Conservation (phyloP, 2,329 filamentous ascomycete species). For the Alternaria incomplexa region DNA sequence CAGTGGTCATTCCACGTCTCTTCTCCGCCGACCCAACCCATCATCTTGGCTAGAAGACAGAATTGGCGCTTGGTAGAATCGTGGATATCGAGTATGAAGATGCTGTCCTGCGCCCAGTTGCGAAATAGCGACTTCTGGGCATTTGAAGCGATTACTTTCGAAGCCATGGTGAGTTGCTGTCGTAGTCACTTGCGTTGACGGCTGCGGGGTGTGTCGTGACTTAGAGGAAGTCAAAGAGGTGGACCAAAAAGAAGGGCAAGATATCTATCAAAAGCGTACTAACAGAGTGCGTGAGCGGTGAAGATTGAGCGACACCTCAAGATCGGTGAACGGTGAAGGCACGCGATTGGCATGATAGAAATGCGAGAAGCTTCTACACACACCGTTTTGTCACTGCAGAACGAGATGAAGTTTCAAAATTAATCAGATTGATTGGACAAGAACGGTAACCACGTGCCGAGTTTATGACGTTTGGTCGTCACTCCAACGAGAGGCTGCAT, state of each 20-base stretch:
- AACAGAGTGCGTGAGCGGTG: background rate
- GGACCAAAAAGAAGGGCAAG: too few species aligned
- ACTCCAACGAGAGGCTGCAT: background rate
- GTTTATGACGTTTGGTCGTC: background rate
- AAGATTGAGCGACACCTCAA: background rate
- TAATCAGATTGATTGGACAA: background rate
- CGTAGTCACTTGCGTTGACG: background rate
- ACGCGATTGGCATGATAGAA: background rate
- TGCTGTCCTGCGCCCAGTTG: background rate
- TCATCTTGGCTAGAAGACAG: background rate
- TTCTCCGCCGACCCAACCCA: slow-evolving; percentile 4
- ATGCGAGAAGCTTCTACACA: background rate
- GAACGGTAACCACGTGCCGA: background rate
- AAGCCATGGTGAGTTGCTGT: background rate
- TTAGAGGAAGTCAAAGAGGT: background rate
- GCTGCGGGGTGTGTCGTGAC: background rate
- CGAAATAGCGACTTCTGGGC: background rate
- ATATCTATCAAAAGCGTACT: background rate
- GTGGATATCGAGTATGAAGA: background rate
- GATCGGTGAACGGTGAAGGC: background rate
- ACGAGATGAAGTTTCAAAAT: background rate
- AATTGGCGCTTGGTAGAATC: slow-evolving; percentile 5
- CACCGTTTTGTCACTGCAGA: background rate
- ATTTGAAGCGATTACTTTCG: background rate
- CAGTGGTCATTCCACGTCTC: slow-evolving; percentile 2